Percentiles rank a stretch among this genome's conserved stretches.
Conservation (phyloP, 768 basidiomycete genomes). For the Collybia sordida region DNA sequence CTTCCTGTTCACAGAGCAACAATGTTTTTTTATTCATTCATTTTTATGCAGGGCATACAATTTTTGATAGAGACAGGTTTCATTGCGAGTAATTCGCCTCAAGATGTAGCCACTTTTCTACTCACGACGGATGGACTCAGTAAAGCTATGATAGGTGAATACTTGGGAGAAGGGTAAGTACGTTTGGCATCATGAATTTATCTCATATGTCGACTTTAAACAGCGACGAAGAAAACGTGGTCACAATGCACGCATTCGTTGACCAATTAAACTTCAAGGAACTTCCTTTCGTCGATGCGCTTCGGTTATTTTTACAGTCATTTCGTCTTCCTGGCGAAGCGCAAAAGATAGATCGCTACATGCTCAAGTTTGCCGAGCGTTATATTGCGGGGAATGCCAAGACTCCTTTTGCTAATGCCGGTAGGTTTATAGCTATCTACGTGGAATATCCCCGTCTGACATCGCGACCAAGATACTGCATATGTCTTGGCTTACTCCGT, state of each 20-base stretch:
- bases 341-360: slow-evolving; percentile 98
- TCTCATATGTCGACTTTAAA: slow-evolving; percentile 1
- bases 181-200: background rate
- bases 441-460: background rate
- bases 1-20: background rate
- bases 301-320: slow-evolving; percentile 87
- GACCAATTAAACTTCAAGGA: slow-evolving; percentile 87
- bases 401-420: slow-evolving; percentile 91
- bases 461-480: slow-evolving; percentile 64
- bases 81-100: slow-evolving; percentile 68
- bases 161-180: slow-evolving; percentile 92
- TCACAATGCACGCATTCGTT: slow-evolving; percentile 97
- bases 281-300: slow-evolving; percentile 82
- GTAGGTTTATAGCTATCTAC: slow-evolving; percentile 38
- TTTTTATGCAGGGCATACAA: slow-evolving; percentile 82
- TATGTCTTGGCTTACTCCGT: slow-evolving; percentile 95
- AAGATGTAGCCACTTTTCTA: slow-evolving; percentile 83
- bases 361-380: slow-evolving; percentile 98
- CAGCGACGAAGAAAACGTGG: slow-evolving; percentile 87
- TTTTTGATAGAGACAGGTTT: slow-evolving; percentile 89
- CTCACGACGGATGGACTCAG: slow-evolving; percentile 88
- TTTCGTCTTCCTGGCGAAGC: slow-evolving; percentile 97
- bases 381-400: slow-evolving; percentile 88
- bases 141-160: slow-evolving; percentile 97
- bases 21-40: slow-evolving; percentile 2